Percentiles rank a stretch among this genome's conserved stretches.
These are phyloP conservation scores for Chlorella sp. DNA, from an alignment of 139 green algal species.

Conservation along the genomic window DNA sequence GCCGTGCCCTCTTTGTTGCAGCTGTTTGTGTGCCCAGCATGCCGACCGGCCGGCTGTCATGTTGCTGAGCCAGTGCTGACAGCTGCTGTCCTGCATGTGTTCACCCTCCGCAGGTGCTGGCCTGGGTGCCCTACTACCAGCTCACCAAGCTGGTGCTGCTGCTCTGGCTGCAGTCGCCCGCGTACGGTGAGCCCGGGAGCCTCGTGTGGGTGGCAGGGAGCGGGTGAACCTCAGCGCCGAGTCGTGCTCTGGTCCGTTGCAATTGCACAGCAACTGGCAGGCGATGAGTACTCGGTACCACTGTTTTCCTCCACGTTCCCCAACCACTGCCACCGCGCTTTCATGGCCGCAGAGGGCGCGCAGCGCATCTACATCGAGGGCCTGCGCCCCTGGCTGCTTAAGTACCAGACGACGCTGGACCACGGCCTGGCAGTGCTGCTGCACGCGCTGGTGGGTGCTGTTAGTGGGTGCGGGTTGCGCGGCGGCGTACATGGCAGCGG, in stretches of 20 bases:
- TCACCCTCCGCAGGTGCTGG: too few relatives aligned
- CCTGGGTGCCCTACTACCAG: slow-evolving; percentile 61
- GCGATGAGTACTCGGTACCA: too few relatives aligned
- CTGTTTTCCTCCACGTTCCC: too few relatives aligned
- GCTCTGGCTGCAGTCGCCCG: slow-evolving; percentile 62
- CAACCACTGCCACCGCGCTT: too few relatives aligned
- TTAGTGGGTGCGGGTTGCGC: neutral
- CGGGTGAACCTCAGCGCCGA: too few relatives aligned
- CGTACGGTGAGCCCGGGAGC: slow-evolving; percentile 21
- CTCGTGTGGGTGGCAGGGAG: too few relatives aligned
- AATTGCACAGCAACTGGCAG: too few relatives aligned
- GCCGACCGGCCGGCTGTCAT: slow-evolving; percentile 31
- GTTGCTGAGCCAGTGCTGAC: slow-evolving; percentile 28
- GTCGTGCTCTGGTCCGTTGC: too few relatives aligned
- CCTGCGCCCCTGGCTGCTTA: slow-evolving; percentile 13
- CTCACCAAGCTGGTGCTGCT: slow-evolving; percentile 62
- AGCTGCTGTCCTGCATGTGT: too few relatives aligned
- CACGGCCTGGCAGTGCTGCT: slow-evolving; percentile 7
- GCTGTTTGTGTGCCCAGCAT: too few relatives aligned
- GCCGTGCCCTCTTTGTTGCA: too few relatives aligned
- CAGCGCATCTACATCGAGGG: slow-evolving; percentile 13
- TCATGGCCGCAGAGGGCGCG: neutral
- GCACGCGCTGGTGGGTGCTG: slow-evolving; percentile 11
- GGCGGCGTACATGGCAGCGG: neutral
- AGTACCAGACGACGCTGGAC: slow-evolving; percentile 9